Evolutionary conservation across 371 early-diverging fungal genomes (phyloP), one percentile per base, ranked within the genome.

Genomic region (Actinomortierella ambigua): DNA sequence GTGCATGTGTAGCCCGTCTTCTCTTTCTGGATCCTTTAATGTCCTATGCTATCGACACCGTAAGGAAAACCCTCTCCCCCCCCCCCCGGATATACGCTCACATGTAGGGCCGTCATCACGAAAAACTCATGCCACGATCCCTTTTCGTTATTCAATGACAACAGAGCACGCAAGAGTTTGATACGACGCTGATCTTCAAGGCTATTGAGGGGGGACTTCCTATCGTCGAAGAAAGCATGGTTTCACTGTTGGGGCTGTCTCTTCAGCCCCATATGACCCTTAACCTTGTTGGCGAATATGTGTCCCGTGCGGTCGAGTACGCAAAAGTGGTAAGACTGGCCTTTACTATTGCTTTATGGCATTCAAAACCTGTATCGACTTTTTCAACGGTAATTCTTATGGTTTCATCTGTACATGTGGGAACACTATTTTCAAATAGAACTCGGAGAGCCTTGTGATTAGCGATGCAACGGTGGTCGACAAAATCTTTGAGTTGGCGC

Each of bases 121-220:
- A n/a, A n/a, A n/a, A n/a, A n/a, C n/a, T 34, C 23, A 26, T 7
- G 3, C 23, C 23, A n/a, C 23, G 23, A 49, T 2, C 26, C 22
- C 17, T 46, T 17, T 46, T 46, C 4, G 4, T 46, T 8, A 18
- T 17, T 46, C 22, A 15, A 27, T 29, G 4, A 15, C 14, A 26
- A 42, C 56, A 73, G 73, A 62, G 59, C 5, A 55, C 73, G 1
- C 73, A 66, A 57, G 73, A 73, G 22, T 62, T 73, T 29, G 73
- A 73, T 39, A 44, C 56, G 2, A 50, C 53, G 8, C 51, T 73
- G 14, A 73, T 73, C 27, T 56, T 40, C 50, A 62, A 62, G 24
- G 66, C 66, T 28, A 58, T 60, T 4, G 73, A 73, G 46, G 63
- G 59, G 40, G 73, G 73, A 0, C 14, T 73, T 13, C 73, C 73